Percentiles rank a stretch among this genome's conserved stretches.
Conservation (phyloP, 169 alveolate genomes). For the Amoebophrya sp. region DNA sequence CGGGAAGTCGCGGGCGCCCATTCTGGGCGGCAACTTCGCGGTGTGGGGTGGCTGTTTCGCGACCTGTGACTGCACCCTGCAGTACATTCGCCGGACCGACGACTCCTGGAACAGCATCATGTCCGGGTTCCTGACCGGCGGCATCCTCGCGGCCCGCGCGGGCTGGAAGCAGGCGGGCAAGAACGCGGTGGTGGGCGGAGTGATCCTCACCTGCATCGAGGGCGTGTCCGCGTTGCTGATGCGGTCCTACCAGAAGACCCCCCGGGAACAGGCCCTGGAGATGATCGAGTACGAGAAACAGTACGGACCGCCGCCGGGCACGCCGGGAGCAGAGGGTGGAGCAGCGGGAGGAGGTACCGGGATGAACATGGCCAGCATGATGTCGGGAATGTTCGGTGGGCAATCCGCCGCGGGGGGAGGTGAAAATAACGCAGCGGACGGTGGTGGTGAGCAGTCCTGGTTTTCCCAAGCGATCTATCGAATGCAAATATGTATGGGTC, state of each 20-base stretch:
- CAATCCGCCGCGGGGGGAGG: too few relatives aligned
- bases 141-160: conserved; percentile 56
- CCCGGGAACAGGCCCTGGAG: conserved; percentile 43
- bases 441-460: too few relatives aligned
- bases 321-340: too few relatives aligned
- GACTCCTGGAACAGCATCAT: conserved; percentile 90
- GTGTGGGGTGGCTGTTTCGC: conserved; percentile 95
- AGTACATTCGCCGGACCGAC: conserved; percentile 80
- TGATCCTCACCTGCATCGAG: conserved; percentile 53
- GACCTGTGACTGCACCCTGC: conserved; percentile 83
- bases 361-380: too few relatives aligned
- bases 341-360: too few relatives aligned
- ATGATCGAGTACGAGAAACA: conserved; percentile 42
- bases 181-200: conserved; percentile 56
- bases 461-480: too few relatives aligned
- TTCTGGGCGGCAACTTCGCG: conserved; percentile 87
- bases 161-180: conserved; percentile 53
- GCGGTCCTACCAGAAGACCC: conserved; percentile 39
- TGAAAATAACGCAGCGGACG: too few relatives aligned
- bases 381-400: too few relatives aligned
- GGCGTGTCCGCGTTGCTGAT: conserved; percentile 45
- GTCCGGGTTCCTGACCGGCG: conserved; percentile 90
- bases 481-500: too few relatives aligned
- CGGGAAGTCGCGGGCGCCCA: conserved; percentile 84
- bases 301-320: too few relatives aligned